Evolutionary conservation across 306 rosid species (phyloP), one percentile per base, ranked within the genome.

Genomic region (Gynostemma pentaphyllum): DNA sequence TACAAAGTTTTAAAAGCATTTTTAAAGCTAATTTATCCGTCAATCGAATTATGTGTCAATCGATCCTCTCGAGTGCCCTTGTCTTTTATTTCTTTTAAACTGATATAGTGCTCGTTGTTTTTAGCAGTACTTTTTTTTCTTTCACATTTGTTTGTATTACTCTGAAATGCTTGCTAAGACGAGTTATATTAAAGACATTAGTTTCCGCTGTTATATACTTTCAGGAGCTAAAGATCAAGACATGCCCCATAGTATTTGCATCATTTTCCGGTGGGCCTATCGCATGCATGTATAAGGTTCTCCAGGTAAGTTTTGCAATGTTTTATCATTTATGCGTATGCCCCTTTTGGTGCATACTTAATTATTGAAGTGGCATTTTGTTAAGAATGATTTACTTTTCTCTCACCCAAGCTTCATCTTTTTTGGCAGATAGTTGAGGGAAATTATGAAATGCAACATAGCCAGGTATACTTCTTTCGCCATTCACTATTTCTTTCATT

Each of bases 221-320:
- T 36, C 75, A 91, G 97, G 96, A 79, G 70, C 76, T 87, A 66
- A 91, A 80, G 72, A 65, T 60, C 41, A 82, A 85, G 79, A 92
- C 83, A 28, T 76, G 95, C 75, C 99, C 96, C 18, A 66, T 92
- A 66, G 94, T 92, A 22, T 82, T 92, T 45, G 88, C 87, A 12
- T 88, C 98, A 37, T 88, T 92, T 74, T 88, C 96, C 30, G 98
- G 98, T 13, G 98, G 96, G 72, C 76, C 98, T 45, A 86, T 80
- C 81, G 78, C 95, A 64, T 92, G 95, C 68, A 84, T 92, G 98
- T 64, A 67, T 59, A 83, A 82, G 77, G 75, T 88, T 79, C 86
- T 92, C 72, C 94, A 84, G 99, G 99, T 92, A 75, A 72, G 72
- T 32, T 64, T 16, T 76, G 79, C 26, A 18, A 21, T 30, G 37